Percentiles rank a stretch among this genome's conserved stretches.
Conservation (phyloP, 768 basidiomycete species). For the Pleurotus pulmonarius region DNA sequence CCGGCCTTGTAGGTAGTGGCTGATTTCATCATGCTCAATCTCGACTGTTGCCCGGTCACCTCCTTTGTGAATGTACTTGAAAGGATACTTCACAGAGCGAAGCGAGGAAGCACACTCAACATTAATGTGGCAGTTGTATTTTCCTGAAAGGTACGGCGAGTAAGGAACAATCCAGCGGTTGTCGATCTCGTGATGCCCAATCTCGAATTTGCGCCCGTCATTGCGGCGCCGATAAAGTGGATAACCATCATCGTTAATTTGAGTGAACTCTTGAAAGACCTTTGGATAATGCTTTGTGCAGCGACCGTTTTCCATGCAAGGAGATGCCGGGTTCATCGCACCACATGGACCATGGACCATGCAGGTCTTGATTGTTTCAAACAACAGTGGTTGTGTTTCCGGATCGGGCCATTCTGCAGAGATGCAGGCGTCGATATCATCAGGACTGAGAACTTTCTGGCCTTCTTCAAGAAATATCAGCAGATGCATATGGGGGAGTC, state of each 20-base stretch:
- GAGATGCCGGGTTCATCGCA: conserved; percentile 11
- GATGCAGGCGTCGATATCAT: conserved; percentile 31
- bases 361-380: conserved; percentile 27
- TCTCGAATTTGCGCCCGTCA: conserved; percentile 9
- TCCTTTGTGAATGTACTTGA: conserved; percentile 44
- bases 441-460: conserved; percentile 28
- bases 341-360: conserved; percentile 38
- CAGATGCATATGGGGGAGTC: conserved; percentile 52
- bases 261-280: conserved; percentile 23
- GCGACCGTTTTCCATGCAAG: conserved; percentile 32
- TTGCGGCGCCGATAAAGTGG: conserved; percentile 25
- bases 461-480: conserved; percentile 35
- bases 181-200: conserved; percentile 10
- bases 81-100: conserved; percentile 35
- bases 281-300: conserved; percentile 38
- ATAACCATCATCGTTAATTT: conserved; percentile 31
- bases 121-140: conserved; percentile 42
- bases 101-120: conserved; percentile 32
- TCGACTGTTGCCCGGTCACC: too few relatives aligned
- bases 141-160: conserved; percentile 21
- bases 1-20: too few relatives aligned
- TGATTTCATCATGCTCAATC: too few relatives aligned
- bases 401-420: conserved; percentile 34
- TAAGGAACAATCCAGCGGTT: conserved; percentile 37
- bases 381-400: conserved; percentile 26